phyloP scores from a whole-genome alignment of 2,329 filamentous ascomycete species.

The Aspergillus jensenii region DNA sequence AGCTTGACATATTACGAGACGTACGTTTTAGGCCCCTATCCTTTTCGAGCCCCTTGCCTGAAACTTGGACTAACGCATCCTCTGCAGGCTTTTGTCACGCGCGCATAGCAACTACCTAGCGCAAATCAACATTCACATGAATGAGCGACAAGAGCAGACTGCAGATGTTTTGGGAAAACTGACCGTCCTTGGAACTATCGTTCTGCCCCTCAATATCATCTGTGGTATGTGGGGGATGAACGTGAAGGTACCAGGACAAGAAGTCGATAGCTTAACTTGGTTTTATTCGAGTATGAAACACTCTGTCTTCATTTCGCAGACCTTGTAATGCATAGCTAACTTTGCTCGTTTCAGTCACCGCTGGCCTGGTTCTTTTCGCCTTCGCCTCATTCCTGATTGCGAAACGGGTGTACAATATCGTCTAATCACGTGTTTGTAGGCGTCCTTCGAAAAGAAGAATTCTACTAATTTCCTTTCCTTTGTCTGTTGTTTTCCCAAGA shows the following conservation, averaged over 20 bases:
- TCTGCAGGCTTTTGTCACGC: slow-evolving; percentile 73
- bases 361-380: slow-evolving; percentile 74
- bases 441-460: not conserved
- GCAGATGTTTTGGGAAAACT: slow-evolving; percentile 92
- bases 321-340: slow-evolving; percentile 1
- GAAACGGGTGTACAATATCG: slow-evolving; percentile 79
- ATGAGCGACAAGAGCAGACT: slow-evolving; percentile 93
- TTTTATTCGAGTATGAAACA: slow-evolving; percentile 59
- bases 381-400: slow-evolving; percentile 76
- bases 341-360: slow-evolving; percentile 55
- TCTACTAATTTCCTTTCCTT: not conserved
- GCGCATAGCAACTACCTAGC: slow-evolving; percentile 98
- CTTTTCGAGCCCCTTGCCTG: not conserved
- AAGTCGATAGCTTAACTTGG: slow-evolving; percentile 74
- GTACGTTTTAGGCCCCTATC: slow-evolving; percentile 51
- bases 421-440: slow-evolving; percentile 43
- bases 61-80: slow-evolving; percentile 7
- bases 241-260: slow-evolving; percentile 90
- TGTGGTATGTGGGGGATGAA: slow-evolving; percentile 99
- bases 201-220: slow-evolving; percentile 98
- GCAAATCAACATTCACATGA: slow-evolving; percentile 98
- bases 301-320: not conserved
- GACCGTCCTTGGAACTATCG: slow-evolving; percentile 93
- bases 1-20: slow-evolving; percentile 96
- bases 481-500: slow-evolving; percentile 1